phyloP scores from a whole-genome alignment of 805 yeast genomes.

The Grigorovia yakushimaensis region DNA sequence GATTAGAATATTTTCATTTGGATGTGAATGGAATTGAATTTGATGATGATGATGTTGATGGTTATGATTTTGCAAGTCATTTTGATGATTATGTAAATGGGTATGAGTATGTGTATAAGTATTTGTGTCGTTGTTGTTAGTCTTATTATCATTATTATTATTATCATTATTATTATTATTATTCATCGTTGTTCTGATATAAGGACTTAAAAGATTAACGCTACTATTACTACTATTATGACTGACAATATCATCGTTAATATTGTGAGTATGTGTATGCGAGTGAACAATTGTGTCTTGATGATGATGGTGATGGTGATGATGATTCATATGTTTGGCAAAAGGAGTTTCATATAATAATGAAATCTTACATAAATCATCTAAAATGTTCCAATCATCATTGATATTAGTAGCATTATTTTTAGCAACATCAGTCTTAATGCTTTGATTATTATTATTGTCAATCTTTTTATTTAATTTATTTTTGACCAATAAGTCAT shows the following conservation, averaged over 20 bases:
- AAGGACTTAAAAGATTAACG: neutral
- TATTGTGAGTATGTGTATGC: neutral
- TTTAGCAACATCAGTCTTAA: neutral
- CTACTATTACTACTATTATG: neutral
- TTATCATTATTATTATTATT: neutral
- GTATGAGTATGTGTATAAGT: neutral
- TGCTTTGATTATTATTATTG: neutral
- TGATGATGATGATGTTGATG: slow-evolving; percentile 33
- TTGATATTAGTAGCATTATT: slow-evolving; percentile 2
- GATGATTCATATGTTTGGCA: slow-evolving; percentile 25
- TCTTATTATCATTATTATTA: neutral
- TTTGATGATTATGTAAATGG: neutral
- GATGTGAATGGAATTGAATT: slow-evolving; percentile 30
- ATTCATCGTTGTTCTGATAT: neutral
- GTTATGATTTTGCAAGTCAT: slow-evolving; percentile 4
- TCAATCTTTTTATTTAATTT: neutral
- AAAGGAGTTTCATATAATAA: slow-evolving; percentile 28
- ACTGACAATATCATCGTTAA: slow-evolving; percentile 5
- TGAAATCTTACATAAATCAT: slow-evolving; percentile 27
- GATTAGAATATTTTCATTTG: neutral
- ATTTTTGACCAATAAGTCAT: neutral
- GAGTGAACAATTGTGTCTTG: neutral
- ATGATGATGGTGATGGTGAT: slow-evolving; percentile 8
- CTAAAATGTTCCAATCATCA: slow-evolving; percentile 22
- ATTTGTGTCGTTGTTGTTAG: neutral